These are phyloP conservation scores for Boechera retrofracta DNA, from an alignment of 345 rosid genomes.

Conservation along the genomic window DNA sequence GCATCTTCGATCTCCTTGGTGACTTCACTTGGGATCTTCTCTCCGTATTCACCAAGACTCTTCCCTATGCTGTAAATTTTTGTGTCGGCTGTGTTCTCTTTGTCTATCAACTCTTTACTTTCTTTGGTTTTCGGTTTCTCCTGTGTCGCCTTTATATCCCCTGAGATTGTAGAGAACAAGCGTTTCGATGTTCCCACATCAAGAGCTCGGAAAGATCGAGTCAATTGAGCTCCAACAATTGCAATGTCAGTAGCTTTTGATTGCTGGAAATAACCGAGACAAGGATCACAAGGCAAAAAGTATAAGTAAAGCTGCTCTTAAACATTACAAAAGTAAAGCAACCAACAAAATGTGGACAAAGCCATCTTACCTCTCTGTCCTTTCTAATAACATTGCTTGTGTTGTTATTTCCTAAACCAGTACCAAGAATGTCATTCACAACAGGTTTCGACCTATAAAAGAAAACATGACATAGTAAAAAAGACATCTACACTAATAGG, in stretches of 20 bases:
- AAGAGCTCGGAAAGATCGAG: conserved; percentile 34
- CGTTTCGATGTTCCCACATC: conserved; percentile 39
- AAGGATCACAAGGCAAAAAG: conserved; percentile 1
- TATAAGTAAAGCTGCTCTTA: conserved; percentile 21
- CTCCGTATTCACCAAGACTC: conserved; percentile 81
- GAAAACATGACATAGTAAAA: background rate
- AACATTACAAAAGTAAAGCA: too few relatives aligned
- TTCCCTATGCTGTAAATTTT: conserved; percentile 85
- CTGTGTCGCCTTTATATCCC: conserved; percentile 23
- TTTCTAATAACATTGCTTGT: conserved; percentile 29
- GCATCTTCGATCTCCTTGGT: conserved; percentile 81
- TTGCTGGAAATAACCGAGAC: conserved; percentile 3
- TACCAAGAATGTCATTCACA: conserved; percentile 41
- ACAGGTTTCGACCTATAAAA: conserved; percentile 36
- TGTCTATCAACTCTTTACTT: conserved; percentile 72
- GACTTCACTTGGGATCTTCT: conserved; percentile 72
- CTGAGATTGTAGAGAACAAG: conserved; percentile 42
- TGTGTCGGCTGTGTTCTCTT: conserved; percentile 76
- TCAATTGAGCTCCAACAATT: conserved; percentile 18
- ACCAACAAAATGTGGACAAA: background rate
- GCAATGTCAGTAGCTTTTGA: conserved; percentile 32
- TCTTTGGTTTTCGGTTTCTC: conserved; percentile 62
- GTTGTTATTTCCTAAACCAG: conserved; percentile 34
- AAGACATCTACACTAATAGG: too few relatives aligned
- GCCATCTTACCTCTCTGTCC: conserved; percentile 40